A percentile compares a stretch with the other conserved stretches of the same genome.
Evolutionary conservation across 2,329 filamentous ascomycete species (phyloP).

Genomic region (Colletotrichum sp.): DNA sequence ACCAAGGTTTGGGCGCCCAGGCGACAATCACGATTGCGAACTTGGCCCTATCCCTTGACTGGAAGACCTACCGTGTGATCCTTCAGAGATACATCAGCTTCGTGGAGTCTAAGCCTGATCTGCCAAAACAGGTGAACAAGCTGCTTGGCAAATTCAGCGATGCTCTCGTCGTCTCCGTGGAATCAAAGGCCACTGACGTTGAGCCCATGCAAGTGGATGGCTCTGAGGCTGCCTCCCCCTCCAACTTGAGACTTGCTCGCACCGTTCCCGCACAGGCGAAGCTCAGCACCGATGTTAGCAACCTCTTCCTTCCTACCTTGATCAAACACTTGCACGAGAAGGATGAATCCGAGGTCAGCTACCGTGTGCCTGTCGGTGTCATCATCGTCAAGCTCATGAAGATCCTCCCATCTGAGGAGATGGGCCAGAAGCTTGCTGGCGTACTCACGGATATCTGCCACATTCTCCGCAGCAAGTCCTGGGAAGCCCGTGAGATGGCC

Average conservation of each 20-base stretch:
- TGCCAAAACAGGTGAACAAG: conserved; percentile 85
- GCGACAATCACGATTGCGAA: conserved; percentile 81
- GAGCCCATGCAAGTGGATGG: conserved; percentile 51
- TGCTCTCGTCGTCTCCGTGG: conserved; percentile 65
- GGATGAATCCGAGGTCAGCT: conserved; percentile 91
- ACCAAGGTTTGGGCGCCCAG: conserved; percentile 86
- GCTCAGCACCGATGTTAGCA: conserved; percentile 73
- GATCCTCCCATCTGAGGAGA: conserved; percentile 74
- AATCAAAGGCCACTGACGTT: conserved; percentile 36
- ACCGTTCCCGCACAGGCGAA: conserved; percentile 73
- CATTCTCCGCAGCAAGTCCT: conserved; percentile 86
- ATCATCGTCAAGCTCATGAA: conserved; percentile 88
- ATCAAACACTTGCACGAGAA: conserved; percentile 91
- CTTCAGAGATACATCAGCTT: conserved; percentile 86
- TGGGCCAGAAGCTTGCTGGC: conserved; percentile 77
- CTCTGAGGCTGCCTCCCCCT: conserved; percentile 18
- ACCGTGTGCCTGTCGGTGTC: conserved; percentile 88
- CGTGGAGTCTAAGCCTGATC: conserved; percentile 78
- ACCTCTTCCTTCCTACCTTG: conserved; percentile 79
- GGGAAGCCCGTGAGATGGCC: conserved; percentile 89
- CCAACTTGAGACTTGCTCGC: conserved; percentile 56
- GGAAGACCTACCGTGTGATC: conserved; percentile 87
- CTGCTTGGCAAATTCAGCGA: conserved; percentile 84
- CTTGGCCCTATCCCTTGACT: conserved; percentile 79
- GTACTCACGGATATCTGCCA: conserved; percentile 92